phyloP scores from a whole-genome alignment of 2,329 filamentous ascomycete genomes.

The Calonectria henricotiae region DNA sequence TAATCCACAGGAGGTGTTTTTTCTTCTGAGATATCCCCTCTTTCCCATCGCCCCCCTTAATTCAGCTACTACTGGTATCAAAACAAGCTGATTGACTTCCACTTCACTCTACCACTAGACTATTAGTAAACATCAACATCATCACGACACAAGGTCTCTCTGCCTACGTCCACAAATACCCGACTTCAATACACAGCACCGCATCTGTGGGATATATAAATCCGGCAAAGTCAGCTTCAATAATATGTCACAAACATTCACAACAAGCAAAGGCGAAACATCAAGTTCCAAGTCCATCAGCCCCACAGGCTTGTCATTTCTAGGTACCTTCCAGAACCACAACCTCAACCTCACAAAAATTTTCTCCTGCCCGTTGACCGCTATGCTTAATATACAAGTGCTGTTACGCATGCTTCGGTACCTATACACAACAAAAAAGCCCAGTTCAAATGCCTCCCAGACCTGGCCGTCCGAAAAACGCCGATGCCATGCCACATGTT shows the following conservation, averaged over 20 bases:
- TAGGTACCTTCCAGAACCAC: constrained; percentile 30
- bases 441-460: constrained; percentile 43
- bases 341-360: constrained; percentile 22
- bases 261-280: constrained; percentile 9
- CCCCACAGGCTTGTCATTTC: constrained; percentile 31
- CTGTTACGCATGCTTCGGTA: constrained; percentile 45
- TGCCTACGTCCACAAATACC: not conserved
- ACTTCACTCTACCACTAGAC: too few relatives aligned
- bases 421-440: constrained; percentile 49
- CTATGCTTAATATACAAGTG: constrained; percentile 49
- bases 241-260: not conserved
- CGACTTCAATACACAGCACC: constrained; percentile 9
- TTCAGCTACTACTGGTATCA: not conserved
- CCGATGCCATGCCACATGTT: constrained; percentile 59
- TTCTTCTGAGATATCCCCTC: too few relatives aligned
- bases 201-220: not conserved
- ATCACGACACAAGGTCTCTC: not conserved
- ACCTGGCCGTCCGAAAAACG: constrained; percentile 52
- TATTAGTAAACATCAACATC: too few relatives aligned
- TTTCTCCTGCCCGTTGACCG: constrained; percentile 26
- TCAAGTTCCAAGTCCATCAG: constrained; percentile 21
- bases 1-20: not conserved
- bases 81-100: not conserved
- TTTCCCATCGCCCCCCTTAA: not conserved
- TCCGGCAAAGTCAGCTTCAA: not conserved